Evolutionary conservation across 192 early-diverging fungal genomes (phyloP).

Genomic region (Obelidium mucronatum): DNA sequence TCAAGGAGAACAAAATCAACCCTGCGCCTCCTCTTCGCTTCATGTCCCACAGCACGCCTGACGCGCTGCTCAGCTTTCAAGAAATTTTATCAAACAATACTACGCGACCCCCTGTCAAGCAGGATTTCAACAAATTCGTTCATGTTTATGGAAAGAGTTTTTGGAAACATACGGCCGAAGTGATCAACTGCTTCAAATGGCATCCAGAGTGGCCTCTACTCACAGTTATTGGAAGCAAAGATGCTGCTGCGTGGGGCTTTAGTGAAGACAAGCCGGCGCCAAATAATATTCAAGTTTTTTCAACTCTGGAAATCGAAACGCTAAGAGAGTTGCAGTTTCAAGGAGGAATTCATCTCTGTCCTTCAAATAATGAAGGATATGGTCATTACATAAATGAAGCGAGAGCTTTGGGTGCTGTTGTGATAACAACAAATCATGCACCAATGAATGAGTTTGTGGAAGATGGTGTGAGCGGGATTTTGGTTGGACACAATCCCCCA

Average conservation of each 20-base stretch:
- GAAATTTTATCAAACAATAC: background rate
- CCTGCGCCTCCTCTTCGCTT: background rate
- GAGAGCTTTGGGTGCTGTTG: background rate
- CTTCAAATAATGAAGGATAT: conserved; percentile 27
- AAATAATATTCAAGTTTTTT: background rate
- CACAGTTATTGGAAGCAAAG: conserved; percentile 16
- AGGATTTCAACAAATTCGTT: conserved; percentile 7
- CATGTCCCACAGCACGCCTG: conserved; percentile 21
- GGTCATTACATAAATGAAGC: conserved; percentile 36
- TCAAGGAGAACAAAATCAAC: background rate
- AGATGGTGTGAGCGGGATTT: conserved; percentile 1
- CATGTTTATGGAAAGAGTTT: conserved; percentile 6
- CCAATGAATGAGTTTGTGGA: conserved; percentile 36
- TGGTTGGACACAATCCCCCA: conserved; percentile 1
- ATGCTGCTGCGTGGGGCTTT: background rate
- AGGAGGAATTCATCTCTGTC: conserved; percentile 22
- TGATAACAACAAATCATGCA: conserved; percentile 14
- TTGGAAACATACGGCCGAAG: background rate
- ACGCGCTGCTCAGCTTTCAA: background rate
- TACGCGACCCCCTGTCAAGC: background rate
- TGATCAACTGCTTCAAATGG: background rate
- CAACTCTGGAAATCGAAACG: background rate
- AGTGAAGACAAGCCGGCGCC: background rate
- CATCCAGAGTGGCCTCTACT: conserved; percentile 29
- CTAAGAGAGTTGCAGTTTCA: background rate